Percentiles rank a stretch among this genome's conserved stretches.
Evolutionary conservation across 1,284 basidiomycete species (phyloP).

Genomic region (Ustilago lituana): DNA sequence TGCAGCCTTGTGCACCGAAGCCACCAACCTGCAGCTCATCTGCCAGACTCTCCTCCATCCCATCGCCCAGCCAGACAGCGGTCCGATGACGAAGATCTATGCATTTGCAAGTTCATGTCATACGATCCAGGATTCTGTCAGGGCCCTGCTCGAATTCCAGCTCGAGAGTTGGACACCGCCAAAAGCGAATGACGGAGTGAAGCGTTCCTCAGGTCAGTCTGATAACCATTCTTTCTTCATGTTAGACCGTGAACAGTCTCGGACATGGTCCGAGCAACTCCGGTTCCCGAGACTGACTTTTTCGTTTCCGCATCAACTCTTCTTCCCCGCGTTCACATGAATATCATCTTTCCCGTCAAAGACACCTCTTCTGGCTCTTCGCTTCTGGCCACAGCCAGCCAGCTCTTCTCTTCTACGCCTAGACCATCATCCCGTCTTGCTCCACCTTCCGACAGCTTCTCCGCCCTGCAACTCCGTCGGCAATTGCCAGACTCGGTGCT

Average conservation of each 20-base stretch:
- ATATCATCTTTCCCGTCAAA: not conserved
- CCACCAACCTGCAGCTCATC: slow-evolving; percentile 24
- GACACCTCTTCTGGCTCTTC: slow-evolving; percentile 6
- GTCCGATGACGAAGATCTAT: not conserved
- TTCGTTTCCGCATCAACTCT: not conserved
- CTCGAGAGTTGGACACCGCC: not conserved
- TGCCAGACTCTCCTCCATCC: slow-evolving; percentile 12
- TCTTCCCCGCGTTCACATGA: too few species aligned
- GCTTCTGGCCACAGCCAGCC: slow-evolving; percentile 8
- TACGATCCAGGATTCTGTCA: slow-evolving; percentile 3
- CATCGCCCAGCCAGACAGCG: not conserved
- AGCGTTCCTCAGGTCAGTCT: too few species aligned
- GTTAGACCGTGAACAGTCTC: not conserved
- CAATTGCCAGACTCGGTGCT: slow-evolving; percentile 21
- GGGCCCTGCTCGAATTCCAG: slow-evolving; percentile 15
- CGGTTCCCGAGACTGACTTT: slow-evolving; percentile 9
- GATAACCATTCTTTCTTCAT: not conserved
- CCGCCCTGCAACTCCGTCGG: not conserved
- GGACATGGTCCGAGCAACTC: slow-evolving; percentile 19
- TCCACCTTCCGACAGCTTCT: slow-evolving; percentile 3
- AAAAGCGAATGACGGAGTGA: not conserved
- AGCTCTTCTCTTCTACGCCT: slow-evolving; percentile 2
- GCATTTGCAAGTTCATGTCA: slow-evolving; percentile 3
- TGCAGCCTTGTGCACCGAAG: slow-evolving; percentile 18
- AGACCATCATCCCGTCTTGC: not conserved